Evolutionary conservation across 495 filamentous ascomycete genomes (phyloP), one percentile per base, ranked within the genome.

Genomic region (Pseudevernia furfuracea): DNA sequence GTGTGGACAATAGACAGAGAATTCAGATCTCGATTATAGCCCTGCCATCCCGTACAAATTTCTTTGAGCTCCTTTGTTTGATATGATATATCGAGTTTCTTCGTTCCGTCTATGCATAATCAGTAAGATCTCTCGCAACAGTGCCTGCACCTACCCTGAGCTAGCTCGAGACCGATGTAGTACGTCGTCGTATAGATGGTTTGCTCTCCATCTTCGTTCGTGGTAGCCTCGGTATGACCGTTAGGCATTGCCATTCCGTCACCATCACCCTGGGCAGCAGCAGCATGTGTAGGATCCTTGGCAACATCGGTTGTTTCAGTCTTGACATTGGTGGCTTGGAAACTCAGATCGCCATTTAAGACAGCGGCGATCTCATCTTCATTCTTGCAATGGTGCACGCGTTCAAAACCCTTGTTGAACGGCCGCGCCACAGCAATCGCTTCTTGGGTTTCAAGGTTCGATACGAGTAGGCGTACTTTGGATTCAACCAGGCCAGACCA

Each of bases 401-500:
- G 83, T 60, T 94, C 88, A 70, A 95, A 96, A 2, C 89, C 89
- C 70, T 97, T 96, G 64, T 89, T 93, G 78, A 92, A 98, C 1
- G 92, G 91, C 66, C 93, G 92, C 0, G 92, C 92, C 30, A 96
- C 80, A 41, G 84, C 85, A 64, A 97, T 88, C 9, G 86, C 87
- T 21, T 80, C 77, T 48, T 88, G 80, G 52, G 84, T 80, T 70
- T 97, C 94, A 32, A 98, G 80, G 17, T 87, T 89, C 49, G 83
- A 81, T 28, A 96, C 89, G 30, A 98, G 81, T 59, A 90, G 78
- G 57, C 94, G 86, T 46, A 97, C 82, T 74, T 91, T 96, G 7
- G 94, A 98, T 75, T 97, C 90, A 11, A 98, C 89, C 41, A 90
- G 84, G 12, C 94, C 93, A 38, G 90, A 91, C 91, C 94, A 97